Percentiles rank a stretch among this genome's conserved stretches.
Evolutionary conservation across 2,329 filamentous ascomycete genomes (phyloP).

Genomic region (Coleophoma crateriformis): DNA sequence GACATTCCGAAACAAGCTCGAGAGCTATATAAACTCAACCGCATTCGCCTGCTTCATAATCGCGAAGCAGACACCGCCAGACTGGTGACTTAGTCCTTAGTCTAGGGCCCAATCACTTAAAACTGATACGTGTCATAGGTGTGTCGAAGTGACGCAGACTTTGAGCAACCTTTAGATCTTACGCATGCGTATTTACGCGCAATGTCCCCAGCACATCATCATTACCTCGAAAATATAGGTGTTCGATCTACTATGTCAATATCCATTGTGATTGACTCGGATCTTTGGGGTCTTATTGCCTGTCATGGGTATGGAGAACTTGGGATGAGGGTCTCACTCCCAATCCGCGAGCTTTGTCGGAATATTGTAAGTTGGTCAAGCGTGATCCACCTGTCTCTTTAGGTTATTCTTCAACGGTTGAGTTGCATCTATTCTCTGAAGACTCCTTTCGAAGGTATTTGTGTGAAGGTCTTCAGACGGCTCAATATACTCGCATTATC

Average conservation of each 20-base stretch:
- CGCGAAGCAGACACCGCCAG: slow-evolving; percentile 73
- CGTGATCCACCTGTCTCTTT: too few relatives aligned
- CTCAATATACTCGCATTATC: neutral
- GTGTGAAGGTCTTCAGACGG: too few relatives aligned
- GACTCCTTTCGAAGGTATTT: too few relatives aligned
- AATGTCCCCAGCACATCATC: slow-evolving; percentile 83
- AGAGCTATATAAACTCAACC: slow-evolving; percentile 82
- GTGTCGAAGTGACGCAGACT: slow-evolving; percentile 66
- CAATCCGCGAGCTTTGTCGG: slow-evolving; percentile 84
- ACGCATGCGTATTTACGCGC: slow-evolving; percentile 80
- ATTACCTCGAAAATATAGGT: slow-evolving; percentile 81
- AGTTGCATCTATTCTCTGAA: neutral
- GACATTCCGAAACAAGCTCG: slow-evolving; percentile 81
- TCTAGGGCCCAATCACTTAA: too few relatives aligned
- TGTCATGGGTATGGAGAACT: slow-evolving; percentile 72
- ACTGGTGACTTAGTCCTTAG: slow-evolving; percentile 32
- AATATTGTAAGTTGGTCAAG: slow-evolving; percentile 46
- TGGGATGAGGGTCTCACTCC: slow-evolving; percentile 83
- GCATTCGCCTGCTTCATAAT: slow-evolving; percentile 80
- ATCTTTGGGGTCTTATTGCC: slow-evolving; percentile 82
- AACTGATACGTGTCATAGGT: slow-evolving; percentile 34
- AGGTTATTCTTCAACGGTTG: too few relatives aligned
- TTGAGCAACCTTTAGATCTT: slow-evolving; percentile 71
- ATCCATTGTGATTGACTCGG: slow-evolving; percentile 76
- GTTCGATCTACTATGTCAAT: slow-evolving; percentile 90